Conservation (phyloP, 176 grass and related monocot genomes). For the Calamus simplicifolius region DNA sequence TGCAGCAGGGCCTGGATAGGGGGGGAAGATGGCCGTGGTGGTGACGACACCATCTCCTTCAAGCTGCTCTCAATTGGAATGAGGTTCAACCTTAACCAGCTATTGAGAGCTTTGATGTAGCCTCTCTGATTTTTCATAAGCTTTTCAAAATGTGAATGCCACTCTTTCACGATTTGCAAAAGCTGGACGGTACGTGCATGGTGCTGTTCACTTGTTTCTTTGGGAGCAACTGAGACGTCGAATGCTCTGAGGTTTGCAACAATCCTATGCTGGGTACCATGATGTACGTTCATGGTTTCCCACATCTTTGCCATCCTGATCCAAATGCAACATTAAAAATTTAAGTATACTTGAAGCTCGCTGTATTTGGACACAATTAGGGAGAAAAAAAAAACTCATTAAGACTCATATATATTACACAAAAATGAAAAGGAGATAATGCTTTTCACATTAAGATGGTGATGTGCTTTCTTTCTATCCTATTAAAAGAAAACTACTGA, state of each 20-base stretch:
- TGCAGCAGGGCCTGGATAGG: constrained; percentile 61
- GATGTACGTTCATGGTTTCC: constrained; percentile 42
- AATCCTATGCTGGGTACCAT: constrained; percentile 43
- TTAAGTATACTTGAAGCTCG: too few relatives aligned
- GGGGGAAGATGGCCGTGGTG: constrained; percentile 22
- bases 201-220: constrained; percentile 59
- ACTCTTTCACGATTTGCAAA: constrained; percentile 37
- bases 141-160: constrained; percentile 47
- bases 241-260: constrained; percentile 40
- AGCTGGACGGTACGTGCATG: constrained; percentile 45
- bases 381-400: too few relatives aligned
- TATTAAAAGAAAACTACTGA: too few relatives aligned
- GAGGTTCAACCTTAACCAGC: constrained; percentile 62
- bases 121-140: constrained; percentile 51
- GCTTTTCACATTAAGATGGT: too few relatives aligned
- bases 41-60: constrained; percentile 29
- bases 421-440: too few relatives aligned
- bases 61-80: constrained; percentile 58
- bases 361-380: too few relatives aligned
- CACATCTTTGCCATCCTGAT: constrained; percentile 66
- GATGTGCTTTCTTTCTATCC: too few relatives aligned
- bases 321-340: not conserved
- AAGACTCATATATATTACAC: too few relatives aligned
- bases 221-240: constrained; percentile 25
- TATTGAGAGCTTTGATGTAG: constrained; percentile 44